Evolutionary conservation across 2,329 filamentous ascomycete genomes (phyloP).

Genomic region (Sclerotinia glacialis): DNA sequence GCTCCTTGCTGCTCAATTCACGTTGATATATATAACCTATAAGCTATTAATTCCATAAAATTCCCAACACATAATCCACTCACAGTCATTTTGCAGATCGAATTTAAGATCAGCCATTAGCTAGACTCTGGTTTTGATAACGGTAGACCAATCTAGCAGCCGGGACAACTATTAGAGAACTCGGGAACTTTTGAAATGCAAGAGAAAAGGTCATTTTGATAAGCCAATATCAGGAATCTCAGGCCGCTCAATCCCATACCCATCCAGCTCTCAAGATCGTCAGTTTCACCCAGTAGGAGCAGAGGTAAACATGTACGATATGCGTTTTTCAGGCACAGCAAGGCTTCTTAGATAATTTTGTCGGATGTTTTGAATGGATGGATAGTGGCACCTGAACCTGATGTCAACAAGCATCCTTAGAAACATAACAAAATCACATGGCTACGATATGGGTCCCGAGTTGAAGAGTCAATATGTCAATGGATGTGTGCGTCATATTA

Average conservation of each 20-base stretch:
- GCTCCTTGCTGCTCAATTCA: not conserved
- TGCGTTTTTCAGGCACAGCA: constrained; percentile 16
- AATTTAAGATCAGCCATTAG: not conserved
- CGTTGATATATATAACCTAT: too few relatives aligned
- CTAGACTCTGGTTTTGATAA: not conserved
- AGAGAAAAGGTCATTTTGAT: not conserved
- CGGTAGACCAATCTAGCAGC: not conserved
- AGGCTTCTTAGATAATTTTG: constrained; percentile 5
- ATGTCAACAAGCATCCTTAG: not conserved
- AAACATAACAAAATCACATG: not conserved
- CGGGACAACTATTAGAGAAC: not conserved
- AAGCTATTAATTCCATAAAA: not conserved
- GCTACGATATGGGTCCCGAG: not conserved
- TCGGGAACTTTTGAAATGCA: not conserved
- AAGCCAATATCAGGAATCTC: not conserved
- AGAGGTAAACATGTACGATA: not conserved
- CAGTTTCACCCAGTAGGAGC: not conserved
- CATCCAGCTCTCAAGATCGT: not conserved
- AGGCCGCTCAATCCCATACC: not conserved
- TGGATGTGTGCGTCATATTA: constrained; percentile 8
- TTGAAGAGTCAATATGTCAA: not conserved
- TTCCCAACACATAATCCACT: not conserved
- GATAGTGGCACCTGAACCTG: not conserved
- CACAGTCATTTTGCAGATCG: not conserved
- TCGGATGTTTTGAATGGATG: constrained; percentile 2